A percentile compares a stretch with the other conserved stretches of the same genome.
Conservation (phyloP, 1,139 yeast species). For the Taiozyma sp. region DNA sequence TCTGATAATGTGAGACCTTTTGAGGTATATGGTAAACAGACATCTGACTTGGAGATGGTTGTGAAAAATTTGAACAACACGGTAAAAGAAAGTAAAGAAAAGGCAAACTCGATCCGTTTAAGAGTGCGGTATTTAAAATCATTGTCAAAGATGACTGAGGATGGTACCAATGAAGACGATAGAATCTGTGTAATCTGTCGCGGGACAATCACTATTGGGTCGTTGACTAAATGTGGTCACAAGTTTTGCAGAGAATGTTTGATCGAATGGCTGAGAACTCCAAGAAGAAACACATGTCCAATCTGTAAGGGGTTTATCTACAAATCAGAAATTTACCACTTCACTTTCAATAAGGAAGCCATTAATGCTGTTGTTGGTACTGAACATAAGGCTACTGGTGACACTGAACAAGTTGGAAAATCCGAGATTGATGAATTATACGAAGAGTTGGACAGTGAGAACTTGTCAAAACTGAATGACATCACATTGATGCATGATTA, state of each 20-base stretch:
- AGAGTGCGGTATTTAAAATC: slow-evolving; percentile 59
- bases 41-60: neutral
- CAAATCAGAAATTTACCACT: slow-evolving; percentile 48
- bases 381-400: slow-evolving; percentile 6
- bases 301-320: slow-evolving; percentile 56
- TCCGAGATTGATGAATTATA: slow-evolving; percentile 29
- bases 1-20: slow-evolving; percentile 50
- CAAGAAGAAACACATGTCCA: slow-evolving; percentile 53
- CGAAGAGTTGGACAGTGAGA: slow-evolving; percentile 34
- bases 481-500: slow-evolving; percentile 45
- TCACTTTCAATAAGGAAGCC: slow-evolving; percentile 25
- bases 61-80: slow-evolving; percentile 7
- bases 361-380: slow-evolving; percentile 10
- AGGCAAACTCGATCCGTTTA: slow-evolving; percentile 39
- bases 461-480: slow-evolving; percentile 41
- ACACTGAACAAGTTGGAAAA: slow-evolving; percentile 35
- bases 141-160: slow-evolving; percentile 27
- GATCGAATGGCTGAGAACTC: slow-evolving; percentile 56
- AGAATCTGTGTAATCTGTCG: slow-evolving; percentile 74
- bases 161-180: slow-evolving; percentile 27
- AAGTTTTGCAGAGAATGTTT: slow-evolving; percentile 78
- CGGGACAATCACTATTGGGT: slow-evolving; percentile 61
- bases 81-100: slow-evolving; percentile 15
- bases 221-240: slow-evolving; percentile 86
- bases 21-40: slow-evolving; percentile 17